Evolutionary conservation across 345 rosid genomes (phyloP), one percentile per base, ranked within the genome.

Genomic region (Lepidium didymum): DNA sequence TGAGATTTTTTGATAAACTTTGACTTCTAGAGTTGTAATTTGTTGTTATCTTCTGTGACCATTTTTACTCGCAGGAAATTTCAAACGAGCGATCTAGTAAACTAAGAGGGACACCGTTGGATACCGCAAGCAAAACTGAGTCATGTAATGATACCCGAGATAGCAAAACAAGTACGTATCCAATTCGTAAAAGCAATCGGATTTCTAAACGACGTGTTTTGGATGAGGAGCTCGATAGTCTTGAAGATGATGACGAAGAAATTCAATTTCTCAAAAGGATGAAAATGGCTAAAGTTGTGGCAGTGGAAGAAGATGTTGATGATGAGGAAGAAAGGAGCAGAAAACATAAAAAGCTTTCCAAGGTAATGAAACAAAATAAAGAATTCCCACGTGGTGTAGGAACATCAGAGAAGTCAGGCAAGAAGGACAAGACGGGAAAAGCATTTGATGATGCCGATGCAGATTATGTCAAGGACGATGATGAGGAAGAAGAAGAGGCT

Each of bases 181-280:
- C 90, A 5, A 72, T 71, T 71, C 88, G 92, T 15, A 90, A 90
- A 80, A 90, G 97, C 83, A 93, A 77, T 76, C 77, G 94, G 64
- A 79, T 75, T 64, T 82, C 94, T 16, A 90, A 87, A 77, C 84
- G 84, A 65, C 92, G 84, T 56, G 80, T 78, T 21, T 68, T 80
- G 38, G 94, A 80, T 81, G 91, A 77, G 63, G 96, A 85, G 36
- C 82, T 83, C 11, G 74, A 58, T 75, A 84, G 80, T 16, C 89
- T 82, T 29, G 84, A 82, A 1, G 95, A 81, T 51, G 96, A 93
- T 33, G 97, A 83, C 45, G 71, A 73, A 36, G 98, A 93, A 83
- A 86, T 90, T 44, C 94, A 88, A 13, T 93, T 85, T 78, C 77
- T 93, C 67, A 89, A 80, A 77, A 90, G 76, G 75, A 81, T 93